phyloP scores from a whole-genome alignment of 2,329 filamentous ascomycete genomes.

The Scortechinia acanthostroma region DNA sequence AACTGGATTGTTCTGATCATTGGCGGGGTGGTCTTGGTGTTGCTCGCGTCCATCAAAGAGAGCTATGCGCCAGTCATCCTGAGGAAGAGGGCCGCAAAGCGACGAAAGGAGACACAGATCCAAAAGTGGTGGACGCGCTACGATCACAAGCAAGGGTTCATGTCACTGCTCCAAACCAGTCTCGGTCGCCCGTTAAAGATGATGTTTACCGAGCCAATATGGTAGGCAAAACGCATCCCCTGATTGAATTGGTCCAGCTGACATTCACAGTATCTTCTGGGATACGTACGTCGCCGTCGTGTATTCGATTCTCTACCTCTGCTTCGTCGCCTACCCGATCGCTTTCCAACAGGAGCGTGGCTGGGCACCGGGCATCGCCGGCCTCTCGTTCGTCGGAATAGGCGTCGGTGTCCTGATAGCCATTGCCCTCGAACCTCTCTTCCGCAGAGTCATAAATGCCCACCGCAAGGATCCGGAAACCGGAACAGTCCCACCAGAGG shows the following conservation, averaged over 20 bases:
- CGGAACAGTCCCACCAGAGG: not conserved
- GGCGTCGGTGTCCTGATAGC: slow-evolving; percentile 18
- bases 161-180: slow-evolving; percentile 11
- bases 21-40: slow-evolving; percentile 5
- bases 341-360: slow-evolving; percentile 48
- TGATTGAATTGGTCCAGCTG: slow-evolving; percentile 3
- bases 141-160: slow-evolving; percentile 51
- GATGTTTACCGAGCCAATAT: slow-evolving; percentile 17
- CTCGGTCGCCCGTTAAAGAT: slow-evolving; percentile 27
- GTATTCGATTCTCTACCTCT: slow-evolving; percentile 21
- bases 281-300: slow-evolving; percentile 34
- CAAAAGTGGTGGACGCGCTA: slow-evolving; percentile 70
- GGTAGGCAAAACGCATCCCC: slow-evolving; percentile 13
- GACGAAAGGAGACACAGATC: slow-evolving; percentile 6
- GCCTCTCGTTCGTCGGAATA: slow-evolving; percentile 68
- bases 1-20: not conserved
- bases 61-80: slow-evolving; percentile 10
- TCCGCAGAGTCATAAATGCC: slow-evolving; percentile 68
- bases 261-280: slow-evolving; percentile 51
- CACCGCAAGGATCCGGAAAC: slow-evolving; percentile 35
- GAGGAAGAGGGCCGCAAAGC: slow-evolving; percentile 6
- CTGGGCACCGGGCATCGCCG: slow-evolving; percentile 68
- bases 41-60: slow-evolving; percentile 8
- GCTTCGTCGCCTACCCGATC: slow-evolving; percentile 13
- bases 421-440: slow-evolving; percentile 39